Percentiles rank a stretch among this genome's conserved stretches.
These are phyloP conservation scores for Narthecium ossifragum DNA, from an alignment of 106 monocot genomes.

Conservation along the genomic window DNA sequence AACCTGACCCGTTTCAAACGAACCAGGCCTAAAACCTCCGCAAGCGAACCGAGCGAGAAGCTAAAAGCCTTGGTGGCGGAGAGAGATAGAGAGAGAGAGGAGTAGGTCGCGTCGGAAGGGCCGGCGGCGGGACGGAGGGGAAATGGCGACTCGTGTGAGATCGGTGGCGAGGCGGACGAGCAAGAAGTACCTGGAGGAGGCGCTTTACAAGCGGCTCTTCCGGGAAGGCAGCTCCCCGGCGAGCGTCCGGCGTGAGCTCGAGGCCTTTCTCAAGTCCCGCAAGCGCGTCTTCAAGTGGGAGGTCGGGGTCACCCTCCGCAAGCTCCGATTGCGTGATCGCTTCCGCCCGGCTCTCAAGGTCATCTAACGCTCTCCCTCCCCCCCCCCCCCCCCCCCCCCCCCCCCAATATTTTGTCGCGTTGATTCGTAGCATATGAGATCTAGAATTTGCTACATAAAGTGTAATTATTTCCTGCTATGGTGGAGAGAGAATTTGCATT, in stretches of 20 bases:
- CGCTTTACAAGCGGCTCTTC: slow-evolving; percentile 77
- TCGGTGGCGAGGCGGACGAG: slow-evolving; percentile 54
- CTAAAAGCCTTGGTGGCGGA: too few species aligned
- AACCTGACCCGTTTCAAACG: too few species aligned
- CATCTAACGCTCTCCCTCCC: too few species aligned
- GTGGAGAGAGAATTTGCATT: too few species aligned
- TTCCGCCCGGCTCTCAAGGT: slow-evolving; percentile 89
- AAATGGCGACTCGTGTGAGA: slow-evolving; percentile 46
- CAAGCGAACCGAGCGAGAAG: too few species aligned
- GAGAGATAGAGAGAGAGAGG: neutral
- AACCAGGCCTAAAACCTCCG: too few species aligned
- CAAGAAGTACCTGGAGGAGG: slow-evolving; percentile 89
- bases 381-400: too few species aligned
- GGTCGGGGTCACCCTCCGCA: slow-evolving; percentile 79
- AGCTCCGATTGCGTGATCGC: slow-evolving; percentile 59
- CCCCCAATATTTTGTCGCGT: too few species aligned
- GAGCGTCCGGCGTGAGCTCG: slow-evolving; percentile 55
- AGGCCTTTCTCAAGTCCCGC: slow-evolving; percentile 73
- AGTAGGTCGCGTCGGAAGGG: too few species aligned
- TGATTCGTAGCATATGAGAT: too few species aligned
- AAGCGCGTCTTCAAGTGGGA: slow-evolving; percentile 97
- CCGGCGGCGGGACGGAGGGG: neutral
- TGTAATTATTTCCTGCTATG: too few species aligned
- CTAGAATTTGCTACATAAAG: too few species aligned
- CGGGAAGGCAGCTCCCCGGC: slow-evolving; percentile 47